Evolutionary conservation across 768 basidiomycete species (phyloP).

Genomic region (Boletus patriciae): DNA sequence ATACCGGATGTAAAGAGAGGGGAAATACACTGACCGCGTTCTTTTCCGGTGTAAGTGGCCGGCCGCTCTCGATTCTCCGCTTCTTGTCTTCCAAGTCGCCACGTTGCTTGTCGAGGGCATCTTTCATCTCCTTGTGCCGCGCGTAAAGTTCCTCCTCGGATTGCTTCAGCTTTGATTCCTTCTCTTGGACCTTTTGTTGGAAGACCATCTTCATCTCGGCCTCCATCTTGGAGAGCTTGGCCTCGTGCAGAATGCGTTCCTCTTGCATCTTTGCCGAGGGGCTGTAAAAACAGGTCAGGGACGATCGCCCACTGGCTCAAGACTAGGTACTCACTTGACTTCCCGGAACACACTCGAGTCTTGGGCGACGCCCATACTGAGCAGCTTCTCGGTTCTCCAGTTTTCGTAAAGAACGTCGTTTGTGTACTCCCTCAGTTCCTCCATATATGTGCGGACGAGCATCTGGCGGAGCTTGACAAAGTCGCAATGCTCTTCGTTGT

Average conservation of each 20-base stretch:
- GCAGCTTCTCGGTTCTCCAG: conserved; percentile 94
- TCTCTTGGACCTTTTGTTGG: conserved; percentile 99
- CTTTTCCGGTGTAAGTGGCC: conserved; percentile 96
- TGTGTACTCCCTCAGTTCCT: conserved; percentile 96
- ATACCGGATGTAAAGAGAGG: not conserved
- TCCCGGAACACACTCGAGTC: conserved; percentile 99
- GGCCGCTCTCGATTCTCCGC: conserved; percentile 89
- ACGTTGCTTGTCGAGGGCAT: conserved; percentile 96
- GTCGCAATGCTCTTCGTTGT: conserved; percentile 99
- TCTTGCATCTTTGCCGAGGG: conserved; percentile 96
- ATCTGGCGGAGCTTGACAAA: conserved; percentile 99
- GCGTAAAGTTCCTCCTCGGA: conserved; percentile 99
- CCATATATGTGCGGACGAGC: conserved; percentile 99
- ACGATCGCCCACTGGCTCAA: not conserved
- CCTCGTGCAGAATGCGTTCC: conserved; percentile 94
- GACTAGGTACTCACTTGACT: conserved; percentile 75
- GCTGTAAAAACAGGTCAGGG: conserved; percentile 44
- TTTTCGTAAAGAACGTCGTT: conserved; percentile 96
- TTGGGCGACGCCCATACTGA: conserved; percentile 97
- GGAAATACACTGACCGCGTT: conserved; percentile 56
- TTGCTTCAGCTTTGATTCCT: conserved; percentile 98
- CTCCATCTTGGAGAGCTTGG: conserved; percentile 98
- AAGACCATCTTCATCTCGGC: conserved; percentile 99
- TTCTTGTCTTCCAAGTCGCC: conserved; percentile 97
- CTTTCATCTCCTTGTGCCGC: conserved; percentile 99